Evolutionary conservation across 257 asterid species (phyloP), one percentile per base, ranked within the genome.

Genomic region (Voacanga thouarsii): DNA sequence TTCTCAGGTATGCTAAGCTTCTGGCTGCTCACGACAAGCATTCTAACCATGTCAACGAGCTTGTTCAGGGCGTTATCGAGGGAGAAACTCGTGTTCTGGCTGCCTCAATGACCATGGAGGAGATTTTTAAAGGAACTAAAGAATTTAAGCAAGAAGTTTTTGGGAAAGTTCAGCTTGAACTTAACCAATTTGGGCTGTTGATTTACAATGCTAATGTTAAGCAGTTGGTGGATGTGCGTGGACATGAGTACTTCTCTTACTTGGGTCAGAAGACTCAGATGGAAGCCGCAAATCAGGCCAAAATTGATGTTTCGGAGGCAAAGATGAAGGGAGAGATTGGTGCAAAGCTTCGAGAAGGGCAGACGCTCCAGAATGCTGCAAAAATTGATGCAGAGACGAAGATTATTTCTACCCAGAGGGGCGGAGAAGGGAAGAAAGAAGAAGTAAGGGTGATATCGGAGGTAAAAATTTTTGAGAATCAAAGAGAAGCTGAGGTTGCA

Each of bases 71-170:
- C 3, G 76, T 72, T 12, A 72, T 72, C 7, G 76, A 72, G n/a
- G 76, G 76, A 15, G 76, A 72, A 49, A 72, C 76, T 30, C 76
- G 76, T 50, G 76, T 72, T 19, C 49, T 72, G n/a, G 76, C 76
- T 49, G 76, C 76, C 7, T 49, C 76, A 1, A 72, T 72, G 76
- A 72, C 76, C 0, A 72, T 72, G 76, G 76, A 72, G 12, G 76
- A 51, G 45, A 72, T 72, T 6, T 72, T 72, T 33, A 72, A 33
- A 23, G 76, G 76, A 26, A 72, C 76, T 28, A 72, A 72, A 49
- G 61, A 28, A 18, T 72, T 72, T 30, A 72, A 72, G 18, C 44
- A 72, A 1, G 76, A 72, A 37, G 65, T 72, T 26, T 72, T 72
- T 14, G 63, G 24, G 44, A 72, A 72, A 51, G 76, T 72, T 51